Base-by-base conservation (phyloP, 352 stramenopile species). In the Phytophthora crassamura region DNA sequence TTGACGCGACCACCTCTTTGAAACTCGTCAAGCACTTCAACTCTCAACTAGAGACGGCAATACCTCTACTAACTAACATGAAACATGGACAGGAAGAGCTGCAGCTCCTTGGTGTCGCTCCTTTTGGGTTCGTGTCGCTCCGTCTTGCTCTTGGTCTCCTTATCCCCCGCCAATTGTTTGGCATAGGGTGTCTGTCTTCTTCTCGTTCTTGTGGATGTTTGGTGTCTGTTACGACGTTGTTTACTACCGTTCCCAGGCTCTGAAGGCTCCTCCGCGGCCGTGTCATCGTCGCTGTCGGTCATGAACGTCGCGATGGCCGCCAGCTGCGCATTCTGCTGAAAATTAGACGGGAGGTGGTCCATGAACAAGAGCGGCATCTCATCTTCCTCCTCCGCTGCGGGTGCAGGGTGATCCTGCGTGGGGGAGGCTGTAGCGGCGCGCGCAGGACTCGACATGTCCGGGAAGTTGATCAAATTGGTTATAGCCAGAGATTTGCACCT, bases 301-400 rank as follows among this genome's bases (percentile, higher is more conserved):
- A 92, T 91, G 72, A 94, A 90, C 54, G 82, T 86, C 47, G 80
- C 80, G 43, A 94, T 82, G 33, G 86, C 86, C 28, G 82, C 84
- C 28, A 94, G 70, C 71, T 94, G 79, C 48, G 78, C 74, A 45
- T 77, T 94, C 34, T 77, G 65, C 67, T 80, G 45, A 64, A 93
- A 94, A 60, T 82, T 73, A 7, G 68, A 64, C n/a, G 86, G 86
- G 9, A 94, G 67, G 7, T 58, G 38, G 46, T 87, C 82, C 82
- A 90, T 87, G 60, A 94, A 92, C 58, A 94, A 77, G 22, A 94
- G 78, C 54, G 86, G 86, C 77, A 89, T 86, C 60, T 91, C 82
- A 1, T 88, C 78, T 38, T 89, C 74, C 1, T 82, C 67, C 7
- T 74, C 45, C 42, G 11, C 42, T 0, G 30, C 5, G 12, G 15